Evolutionary conservation across 768 basidiomycete genomes (phyloP).

Genomic region (Tephrocybe sp.): DNA sequence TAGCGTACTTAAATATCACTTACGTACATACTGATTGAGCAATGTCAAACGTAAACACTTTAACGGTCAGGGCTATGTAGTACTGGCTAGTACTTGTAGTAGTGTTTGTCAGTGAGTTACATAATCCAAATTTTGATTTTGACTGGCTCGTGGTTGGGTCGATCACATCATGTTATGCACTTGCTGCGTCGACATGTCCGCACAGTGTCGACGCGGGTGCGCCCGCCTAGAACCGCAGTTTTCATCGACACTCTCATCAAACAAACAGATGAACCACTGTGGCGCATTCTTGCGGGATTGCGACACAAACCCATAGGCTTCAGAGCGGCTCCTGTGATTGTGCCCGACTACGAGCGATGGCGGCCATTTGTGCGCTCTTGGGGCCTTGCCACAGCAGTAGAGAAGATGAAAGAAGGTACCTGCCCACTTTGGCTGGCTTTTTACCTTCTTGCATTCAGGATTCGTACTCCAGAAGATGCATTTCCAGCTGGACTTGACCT

Average conservation of each 20-base stretch:
- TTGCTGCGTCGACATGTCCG: conserved; percentile 12
- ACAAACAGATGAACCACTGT: conserved; percentile 36
- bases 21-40: no score
- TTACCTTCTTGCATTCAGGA: conserved; percentile 44
- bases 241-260: conserved; percentile 33
- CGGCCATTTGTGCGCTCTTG: conserved; percentile 25
- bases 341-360: conserved; percentile 41
- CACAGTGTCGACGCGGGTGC: conserved; percentile 16
- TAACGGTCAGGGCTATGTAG: no score
- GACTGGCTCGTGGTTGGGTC: background rate
- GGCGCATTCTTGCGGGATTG: conserved; percentile 38
- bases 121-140: background rate
- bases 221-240: conserved; percentile 22
- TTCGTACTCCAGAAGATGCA: conserved; percentile 45
- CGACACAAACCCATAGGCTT: conserved; percentile 22
- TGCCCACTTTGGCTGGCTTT: conserved; percentile 57
- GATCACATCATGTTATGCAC: conserved; percentile 6
- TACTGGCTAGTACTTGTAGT: no score
- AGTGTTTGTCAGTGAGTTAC: no score
- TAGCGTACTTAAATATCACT: no score
- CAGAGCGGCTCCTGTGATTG: conserved; percentile 27
- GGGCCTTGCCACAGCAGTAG: background rate
- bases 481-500: conserved; percentile 41
- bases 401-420: background rate
- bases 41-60: no score